phyloP scores from a whole-genome alignment of 495 filamentous ascomycete species.

The Jackrogersella minutella region DNA sequence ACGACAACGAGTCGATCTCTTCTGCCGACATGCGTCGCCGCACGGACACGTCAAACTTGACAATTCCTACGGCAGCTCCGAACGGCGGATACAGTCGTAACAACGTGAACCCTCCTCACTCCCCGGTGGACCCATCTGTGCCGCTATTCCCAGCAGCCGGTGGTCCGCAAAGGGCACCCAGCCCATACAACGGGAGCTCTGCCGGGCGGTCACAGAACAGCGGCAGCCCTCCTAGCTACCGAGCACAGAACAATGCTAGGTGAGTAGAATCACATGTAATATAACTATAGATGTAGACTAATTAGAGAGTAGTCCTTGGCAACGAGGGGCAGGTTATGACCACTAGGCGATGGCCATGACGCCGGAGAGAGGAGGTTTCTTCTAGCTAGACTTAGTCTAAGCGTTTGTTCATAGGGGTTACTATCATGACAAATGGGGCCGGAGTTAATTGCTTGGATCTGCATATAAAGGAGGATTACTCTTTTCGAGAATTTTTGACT shows the following conservation, averaged over 20 bases:
- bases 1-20: conserved; percentile 74
- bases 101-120: conserved; percentile 31
- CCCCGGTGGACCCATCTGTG: conserved; percentile 43
- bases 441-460: conserved; percentile 42
- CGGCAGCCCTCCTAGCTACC: conserved; percentile 49
- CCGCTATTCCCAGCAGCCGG: conserved; percentile 41
- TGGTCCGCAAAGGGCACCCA: conserved; percentile 35
- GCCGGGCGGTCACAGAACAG: conserved; percentile 44
- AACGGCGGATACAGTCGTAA: conserved; percentile 13
- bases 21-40: conserved; percentile 52
- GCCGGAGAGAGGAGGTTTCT: conserved; percentile 30
- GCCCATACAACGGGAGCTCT: conserved; percentile 39
- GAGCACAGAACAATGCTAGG: conserved; percentile 58
- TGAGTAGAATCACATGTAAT: conserved; percentile 42
- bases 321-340: conserved; percentile 65
- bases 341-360: conserved; percentile 37
- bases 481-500: conserved; percentile 27
- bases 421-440: conserved; percentile 41
- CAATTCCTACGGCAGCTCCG: conserved; percentile 37
- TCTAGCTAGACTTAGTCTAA: conserved; percentile 36
- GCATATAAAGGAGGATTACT: conserved; percentile 36
- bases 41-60: conserved; percentile 49
- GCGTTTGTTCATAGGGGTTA: conserved; percentile 35
- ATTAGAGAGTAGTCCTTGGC: conserved; percentile 56
- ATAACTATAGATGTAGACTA: conserved; percentile 17